A percentile compares a stretch with the other conserved stretches of the same genome.
Evolutionary conservation across 1,139 yeast genomes (phyloP).

Genomic region (Candida anutae): DNA sequence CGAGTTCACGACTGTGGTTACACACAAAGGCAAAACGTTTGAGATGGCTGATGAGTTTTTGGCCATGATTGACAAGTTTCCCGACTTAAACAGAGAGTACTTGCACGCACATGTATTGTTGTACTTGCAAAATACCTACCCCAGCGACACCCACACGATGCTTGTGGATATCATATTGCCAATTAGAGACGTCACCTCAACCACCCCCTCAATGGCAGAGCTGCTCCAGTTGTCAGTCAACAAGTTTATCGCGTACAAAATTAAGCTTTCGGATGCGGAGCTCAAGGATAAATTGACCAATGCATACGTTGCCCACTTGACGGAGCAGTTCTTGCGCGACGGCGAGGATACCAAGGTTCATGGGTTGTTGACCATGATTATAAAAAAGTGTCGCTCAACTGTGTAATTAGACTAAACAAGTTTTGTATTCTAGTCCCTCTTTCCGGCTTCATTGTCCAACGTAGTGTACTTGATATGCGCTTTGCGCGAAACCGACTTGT

Average conservation of each 20-base stretch:
- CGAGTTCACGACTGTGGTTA: slow-evolving; percentile 17
- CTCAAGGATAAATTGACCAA: slow-evolving; percentile 38
- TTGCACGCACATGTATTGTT: slow-evolving; percentile 58
- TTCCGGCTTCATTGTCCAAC: slow-evolving; percentile 1
- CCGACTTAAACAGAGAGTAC: slow-evolving; percentile 60
- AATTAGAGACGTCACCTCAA: slow-evolving; percentile 42
- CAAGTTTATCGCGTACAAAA: slow-evolving; percentile 56
- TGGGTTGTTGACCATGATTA: slow-evolving; percentile 31
- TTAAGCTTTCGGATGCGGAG: slow-evolving; percentile 25
- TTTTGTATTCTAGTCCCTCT: background rate
- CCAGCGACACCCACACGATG: slow-evolving; percentile 32
- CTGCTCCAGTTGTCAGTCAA: slow-evolving; percentile 63
- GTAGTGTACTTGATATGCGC: background rate
- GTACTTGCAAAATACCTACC: slow-evolving; percentile 34
- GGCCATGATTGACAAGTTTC: slow-evolving; percentile 55
- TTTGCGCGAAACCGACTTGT: slow-evolving; percentile 16
- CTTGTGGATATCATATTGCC: slow-evolving; percentile 61
- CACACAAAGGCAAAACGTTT: slow-evolving; percentile 28
- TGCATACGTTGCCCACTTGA: slow-evolving; percentile 33
- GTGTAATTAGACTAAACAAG: background rate
- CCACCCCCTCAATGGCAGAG: slow-evolving; percentile 43
- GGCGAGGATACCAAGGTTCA: slow-evolving; percentile 23
- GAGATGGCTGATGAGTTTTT: slow-evolving; percentile 42
- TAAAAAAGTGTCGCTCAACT: slow-evolving; percentile 24
- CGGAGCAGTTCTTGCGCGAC: slow-evolving; percentile 19